Evolutionary conservation across 2,329 filamentous ascomycete genomes (phyloP), one percentile per base, ranked within the genome.

Genomic region (Penicillium verrucosum): DNA sequence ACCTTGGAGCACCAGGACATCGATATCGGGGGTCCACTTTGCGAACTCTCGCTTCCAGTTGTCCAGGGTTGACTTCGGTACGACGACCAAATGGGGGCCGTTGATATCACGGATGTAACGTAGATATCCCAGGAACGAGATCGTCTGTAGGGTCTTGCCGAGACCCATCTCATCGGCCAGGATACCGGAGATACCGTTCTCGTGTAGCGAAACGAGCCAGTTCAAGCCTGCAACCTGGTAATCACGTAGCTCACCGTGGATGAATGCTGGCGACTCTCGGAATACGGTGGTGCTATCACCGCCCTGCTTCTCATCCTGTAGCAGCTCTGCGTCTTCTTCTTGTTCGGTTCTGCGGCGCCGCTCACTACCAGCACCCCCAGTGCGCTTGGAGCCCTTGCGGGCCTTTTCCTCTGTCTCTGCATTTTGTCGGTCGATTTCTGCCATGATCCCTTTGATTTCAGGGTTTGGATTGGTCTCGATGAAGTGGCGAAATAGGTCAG

Each of bases 81-180:
- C 94, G 5, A 85, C 89, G 51, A 99, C 84, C 42, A 99, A 80
- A 77, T 99, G 94, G 5, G 94, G 94, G 0, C 94, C 94, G 7
- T 84, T 90, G 65, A 92, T 97, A 60, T 86, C 91, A 75, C 90
- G 88, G 59, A 97, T 85, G 75, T 96, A 94, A 68, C 94, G 87
- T 42, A 99, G 81, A 71, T 99, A 99, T 3, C 94, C 94, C 34
- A 99, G 78, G 77, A 99, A 99, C 1, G 94, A 89, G 58, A 99
- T 99, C 0, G 94, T 99, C 76, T 99, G 94, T 29, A 99, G 77
- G 0, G 94, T 99, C 81, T 99, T 99, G 68, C 94, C 94, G 21
- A 99, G 82, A 75, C 94, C 94, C 94, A 99, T 99, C 78, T 99
- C 94, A 70, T 99, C 94, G 59, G 94, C 94, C 48, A 99, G 80